phyloP scores from a whole-genome alignment of 208 protist species.

The Leishmania lainsoni region DNA sequence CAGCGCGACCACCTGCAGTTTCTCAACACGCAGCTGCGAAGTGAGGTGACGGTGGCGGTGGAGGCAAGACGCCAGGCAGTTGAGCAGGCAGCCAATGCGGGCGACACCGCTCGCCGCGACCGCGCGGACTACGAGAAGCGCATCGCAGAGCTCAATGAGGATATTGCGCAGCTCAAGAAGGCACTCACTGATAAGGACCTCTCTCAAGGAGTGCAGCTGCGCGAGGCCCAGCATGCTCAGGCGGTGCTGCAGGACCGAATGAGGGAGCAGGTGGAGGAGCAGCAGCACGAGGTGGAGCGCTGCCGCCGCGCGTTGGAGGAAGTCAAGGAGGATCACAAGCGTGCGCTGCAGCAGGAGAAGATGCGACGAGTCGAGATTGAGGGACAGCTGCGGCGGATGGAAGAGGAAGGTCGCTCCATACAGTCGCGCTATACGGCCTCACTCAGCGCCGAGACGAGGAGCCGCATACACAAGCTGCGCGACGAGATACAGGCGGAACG shows the following conservation, averaged over 20 bases:
- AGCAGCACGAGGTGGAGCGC: constrained; percentile 35
- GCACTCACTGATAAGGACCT: constrained; percentile 38
- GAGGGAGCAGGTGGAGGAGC: constrained; percentile 28
- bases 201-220: constrained; percentile 32
- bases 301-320: constrained; percentile 26
- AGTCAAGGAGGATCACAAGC: constrained; percentile 33
- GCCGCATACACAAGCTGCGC: constrained; percentile 28
- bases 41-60: constrained; percentile 29
- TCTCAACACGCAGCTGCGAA: constrained; percentile 49
- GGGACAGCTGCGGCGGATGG: constrained; percentile 23
- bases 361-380: constrained; percentile 31
- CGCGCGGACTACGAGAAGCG: constrained; percentile 23
- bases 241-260: constrained; percentile 39
- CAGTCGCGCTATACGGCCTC: constrained; percentile 19
- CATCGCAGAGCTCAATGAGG: constrained; percentile 24
- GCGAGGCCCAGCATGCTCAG: constrained; percentile 42
- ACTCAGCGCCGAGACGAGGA: constrained; percentile 28
- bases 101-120: constrained; percentile 22
- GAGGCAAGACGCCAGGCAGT: constrained; percentile 32
- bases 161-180: constrained; percentile 34
- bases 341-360: constrained; percentile 32
- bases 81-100: constrained; percentile 22
- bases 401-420: constrained; percentile 13
- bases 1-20: constrained; percentile 53
- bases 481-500: constrained; percentile 39